A percentile compares a stretch with the other conserved stretches of the same genome.
These are phyloP conservation scores for Cladosporium halotolerans DNA, from an alignment of 2,329 filamentous ascomycete species.

Conservation along the genomic window DNA sequence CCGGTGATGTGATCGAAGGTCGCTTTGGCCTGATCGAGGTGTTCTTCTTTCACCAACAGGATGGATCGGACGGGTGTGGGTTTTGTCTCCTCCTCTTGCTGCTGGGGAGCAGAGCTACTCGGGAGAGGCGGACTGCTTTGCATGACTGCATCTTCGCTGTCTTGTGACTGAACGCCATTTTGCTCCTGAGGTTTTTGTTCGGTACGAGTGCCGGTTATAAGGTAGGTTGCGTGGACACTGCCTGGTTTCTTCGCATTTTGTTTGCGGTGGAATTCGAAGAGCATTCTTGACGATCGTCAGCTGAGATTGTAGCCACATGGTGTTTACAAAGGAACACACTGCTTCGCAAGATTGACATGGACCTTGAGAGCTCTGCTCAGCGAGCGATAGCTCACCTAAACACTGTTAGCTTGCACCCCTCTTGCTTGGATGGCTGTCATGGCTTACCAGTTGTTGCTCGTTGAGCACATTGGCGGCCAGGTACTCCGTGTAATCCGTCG, in stretches of 20 bases:
- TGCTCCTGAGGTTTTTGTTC: slow-evolving; percentile 27
- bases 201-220: slow-evolving; percentile 66
- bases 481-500: slow-evolving; percentile 59
- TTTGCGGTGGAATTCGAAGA: slow-evolving; percentile 74
- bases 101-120: slow-evolving; percentile 58
- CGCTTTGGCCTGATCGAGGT: slow-evolving; percentile 46
- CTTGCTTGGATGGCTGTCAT: neutral
- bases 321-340: slow-evolving; percentile 49
- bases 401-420: slow-evolving; percentile 10
- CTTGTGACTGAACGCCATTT: slow-evolving; percentile 37
- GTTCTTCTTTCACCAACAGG: slow-evolving; percentile 27
- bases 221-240: slow-evolving; percentile 85
- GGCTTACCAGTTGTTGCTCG: slow-evolving; percentile 63
- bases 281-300: slow-evolving; percentile 53
- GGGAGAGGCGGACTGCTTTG: slow-evolving; percentile 61
- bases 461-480: slow-evolving; percentile 70
- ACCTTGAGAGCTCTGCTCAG: slow-evolving; percentile 77
- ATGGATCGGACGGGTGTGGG: slow-evolving; percentile 40
- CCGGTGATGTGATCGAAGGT: slow-evolving; percentile 68
- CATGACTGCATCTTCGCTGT: slow-evolving; percentile 63
- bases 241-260: slow-evolving; percentile 70
- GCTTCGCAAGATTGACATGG: slow-evolving; percentile 81
- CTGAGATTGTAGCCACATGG: neutral
- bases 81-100: slow-evolving; percentile 43
- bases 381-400: slow-evolving; percentile 79